Evolutionary conservation across 306 rosid genomes (phyloP).

Genomic region (Hippophae tibetana): DNA sequence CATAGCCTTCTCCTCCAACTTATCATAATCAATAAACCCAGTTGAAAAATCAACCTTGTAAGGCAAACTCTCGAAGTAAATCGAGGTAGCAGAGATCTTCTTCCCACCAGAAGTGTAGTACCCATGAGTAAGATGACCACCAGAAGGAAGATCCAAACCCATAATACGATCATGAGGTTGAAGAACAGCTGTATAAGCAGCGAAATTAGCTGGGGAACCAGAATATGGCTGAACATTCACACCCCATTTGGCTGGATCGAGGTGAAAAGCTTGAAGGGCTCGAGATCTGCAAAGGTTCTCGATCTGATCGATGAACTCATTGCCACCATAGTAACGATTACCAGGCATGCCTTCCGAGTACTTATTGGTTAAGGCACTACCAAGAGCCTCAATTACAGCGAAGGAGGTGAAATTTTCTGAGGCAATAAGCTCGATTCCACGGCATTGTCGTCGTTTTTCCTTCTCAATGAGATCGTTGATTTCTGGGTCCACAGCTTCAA

Average conservation of each 20-base stretch:
- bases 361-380: conserved; percentile 78
- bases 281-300: conserved; percentile 77
- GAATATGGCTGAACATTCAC: conserved; percentile 91
- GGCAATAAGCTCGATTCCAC: conserved; percentile 89
- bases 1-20: conserved; percentile 87
- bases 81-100: conserved; percentile 92
- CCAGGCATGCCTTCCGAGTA: conserved; percentile 97
- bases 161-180: conserved; percentile 85
- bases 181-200: conserved; percentile 90
- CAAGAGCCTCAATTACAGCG: conserved; percentile 90
- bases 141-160: conserved; percentile 91
- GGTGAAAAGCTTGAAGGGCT: conserved; percentile 63
- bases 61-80: conserved; percentile 89
- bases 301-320: conserved; percentile 80
- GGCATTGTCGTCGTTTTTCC: conserved; percentile 88
- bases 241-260: conserved; percentile 60
- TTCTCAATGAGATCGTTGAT: conserved; percentile 79
- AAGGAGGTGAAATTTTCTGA: conserved; percentile 92
- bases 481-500: conserved; percentile 53
- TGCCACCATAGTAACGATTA: conserved; percentile 84
- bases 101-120: conserved; percentile 89
- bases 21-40: conserved; percentile 69
- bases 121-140: conserved; percentile 82
- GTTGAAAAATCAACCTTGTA: conserved; percentile 58
- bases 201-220: conserved; percentile 90